Conservation (phyloP, 306 rosid species). For the Phaseolus lunatus region DNA sequence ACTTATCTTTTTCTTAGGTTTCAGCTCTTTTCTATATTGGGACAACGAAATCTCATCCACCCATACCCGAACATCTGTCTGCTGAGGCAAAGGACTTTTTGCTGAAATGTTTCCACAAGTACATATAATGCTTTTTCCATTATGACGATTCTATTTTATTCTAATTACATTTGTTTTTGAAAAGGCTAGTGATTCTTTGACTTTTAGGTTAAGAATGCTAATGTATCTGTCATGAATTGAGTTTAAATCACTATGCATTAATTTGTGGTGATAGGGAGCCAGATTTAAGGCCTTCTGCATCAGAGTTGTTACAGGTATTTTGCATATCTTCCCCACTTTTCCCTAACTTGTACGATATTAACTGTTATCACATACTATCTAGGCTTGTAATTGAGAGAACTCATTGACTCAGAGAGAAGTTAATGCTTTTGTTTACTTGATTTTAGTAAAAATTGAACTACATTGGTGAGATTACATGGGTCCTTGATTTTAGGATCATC, state of each 20-base stretch:
- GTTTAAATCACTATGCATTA: constrained; percentile 42
- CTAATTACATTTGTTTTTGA: constrained; percentile 28
- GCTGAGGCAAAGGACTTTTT: constrained; percentile 87
- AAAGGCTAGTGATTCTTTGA: constrained; percentile 36
- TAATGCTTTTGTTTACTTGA: neutral
- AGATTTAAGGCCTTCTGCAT: constrained; percentile 72
- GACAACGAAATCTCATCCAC: constrained; percentile 93
- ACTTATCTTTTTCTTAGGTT: constrained; percentile 63
- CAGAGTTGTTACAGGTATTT: constrained; percentile 81
- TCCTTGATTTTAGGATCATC: too few relatives aligned
- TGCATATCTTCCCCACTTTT: constrained; percentile 35
- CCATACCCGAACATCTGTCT: constrained; percentile 92
- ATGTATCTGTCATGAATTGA: constrained; percentile 18
- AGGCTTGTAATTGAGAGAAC: constrained; percentile 7
- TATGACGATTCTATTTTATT: constrained; percentile 7
- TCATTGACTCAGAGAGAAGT: neutral
- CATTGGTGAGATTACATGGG: neutral
- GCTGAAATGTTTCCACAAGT: constrained; percentile 86
- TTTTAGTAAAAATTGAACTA: neutral
- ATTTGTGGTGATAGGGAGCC: constrained; percentile 87
- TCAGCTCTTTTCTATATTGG: constrained; percentile 92
- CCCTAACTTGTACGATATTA: constrained; percentile 21
- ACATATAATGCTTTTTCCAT: constrained; percentile 41
- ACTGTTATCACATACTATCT: neutral
- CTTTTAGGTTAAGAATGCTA: constrained; percentile 27